A percentile compares a stretch with the other conserved stretches of the same genome.
Conservation (phyloP, 352 stramenopile species). For the Globisporangium spiculum region DNA sequence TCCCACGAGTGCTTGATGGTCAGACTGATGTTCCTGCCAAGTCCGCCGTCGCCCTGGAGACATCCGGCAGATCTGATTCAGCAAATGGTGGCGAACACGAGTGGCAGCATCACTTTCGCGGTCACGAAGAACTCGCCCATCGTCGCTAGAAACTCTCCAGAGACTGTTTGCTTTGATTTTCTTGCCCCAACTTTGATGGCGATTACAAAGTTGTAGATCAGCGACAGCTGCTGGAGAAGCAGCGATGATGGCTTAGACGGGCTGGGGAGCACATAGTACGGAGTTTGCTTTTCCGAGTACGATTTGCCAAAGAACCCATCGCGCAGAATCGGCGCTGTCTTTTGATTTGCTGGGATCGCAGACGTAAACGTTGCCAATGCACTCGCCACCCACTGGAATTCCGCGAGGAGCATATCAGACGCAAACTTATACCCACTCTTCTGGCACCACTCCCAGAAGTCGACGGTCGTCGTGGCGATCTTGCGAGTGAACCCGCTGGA, state of each 20-base stretch:
- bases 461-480: too few species aligned
- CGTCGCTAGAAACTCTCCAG: constrained; percentile 16
- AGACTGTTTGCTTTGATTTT: too few species aligned
- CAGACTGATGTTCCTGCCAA: constrained; percentile 23
- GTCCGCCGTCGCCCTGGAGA: constrained; percentile 23
- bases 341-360: constrained; percentile 8
- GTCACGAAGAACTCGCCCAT: constrained; percentile 28
- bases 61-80: constrained; percentile 31
- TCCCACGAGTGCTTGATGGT: constrained; percentile 23
- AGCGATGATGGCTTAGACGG: constrained; percentile 11
- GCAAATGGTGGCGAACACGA: constrained; percentile 30
- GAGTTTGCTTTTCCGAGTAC: constrained; percentile 21
- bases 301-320: constrained; percentile 22
- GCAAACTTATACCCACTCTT: too few species aligned
- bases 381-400: constrained; percentile 8
- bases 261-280: constrained; percentile 22
- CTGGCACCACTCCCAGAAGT: too few species aligned
- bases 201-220: constrained; percentile 25
- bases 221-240: constrained; percentile 22
- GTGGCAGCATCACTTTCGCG: constrained; percentile 19
- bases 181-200: constrained; percentile 8
- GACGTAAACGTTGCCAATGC: constrained; percentile 23
- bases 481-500: not conserved
- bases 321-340: constrained; percentile 8
- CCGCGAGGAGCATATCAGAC: too few species aligned